These are phyloP conservation scores for Eutrema yunnanense DNA, from an alignment of 345 rosid genomes.

Conservation along the genomic window DNA sequence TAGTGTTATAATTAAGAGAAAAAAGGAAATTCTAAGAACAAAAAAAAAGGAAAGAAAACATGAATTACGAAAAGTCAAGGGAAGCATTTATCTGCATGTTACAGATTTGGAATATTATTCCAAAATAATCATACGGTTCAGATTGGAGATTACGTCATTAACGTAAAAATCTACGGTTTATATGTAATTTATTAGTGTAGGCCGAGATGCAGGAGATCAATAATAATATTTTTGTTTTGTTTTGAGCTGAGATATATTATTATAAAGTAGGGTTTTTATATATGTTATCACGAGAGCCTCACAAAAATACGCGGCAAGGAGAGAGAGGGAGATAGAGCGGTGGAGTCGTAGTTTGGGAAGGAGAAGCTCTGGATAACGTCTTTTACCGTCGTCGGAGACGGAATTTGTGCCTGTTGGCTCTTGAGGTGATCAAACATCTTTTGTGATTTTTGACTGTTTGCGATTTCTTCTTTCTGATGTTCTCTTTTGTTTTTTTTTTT, in stretches of 20 bases:
- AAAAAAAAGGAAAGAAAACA: not conserved
- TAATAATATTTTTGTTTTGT: no score
- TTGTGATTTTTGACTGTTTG: not conserved
- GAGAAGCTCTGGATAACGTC: slow-evolving; percentile 60
- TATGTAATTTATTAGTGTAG: not conserved
- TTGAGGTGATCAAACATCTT: slow-evolving; percentile 40
- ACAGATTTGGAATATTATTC: no score
- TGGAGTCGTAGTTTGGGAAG: slow-evolving; percentile 19
- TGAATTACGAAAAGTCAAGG: slow-evolving; percentile 8
- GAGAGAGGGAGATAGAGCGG: slow-evolving; percentile 16
- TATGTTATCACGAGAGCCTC: slow-evolving; percentile 24
- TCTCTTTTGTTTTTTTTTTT: not conserved
- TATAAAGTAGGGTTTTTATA: slow-evolving; percentile 8
- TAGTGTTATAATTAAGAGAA: no score
- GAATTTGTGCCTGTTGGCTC: slow-evolving; percentile 67
- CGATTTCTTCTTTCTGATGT: not conserved
- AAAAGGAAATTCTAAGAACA: not conserved
- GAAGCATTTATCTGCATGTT: no score
- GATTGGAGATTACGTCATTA: not conserved
- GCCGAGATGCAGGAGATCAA: not conserved
- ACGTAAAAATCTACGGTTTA: not conserved
- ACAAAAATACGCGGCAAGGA: slow-evolving; percentile 13
- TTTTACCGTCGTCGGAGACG: slow-evolving; percentile 76
- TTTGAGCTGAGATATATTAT: not conserved
- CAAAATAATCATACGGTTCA: not conserved